Conservation (phyloP, 2,329 filamentous ascomycete genomes). For the Aspergillus japonicus region DNA sequence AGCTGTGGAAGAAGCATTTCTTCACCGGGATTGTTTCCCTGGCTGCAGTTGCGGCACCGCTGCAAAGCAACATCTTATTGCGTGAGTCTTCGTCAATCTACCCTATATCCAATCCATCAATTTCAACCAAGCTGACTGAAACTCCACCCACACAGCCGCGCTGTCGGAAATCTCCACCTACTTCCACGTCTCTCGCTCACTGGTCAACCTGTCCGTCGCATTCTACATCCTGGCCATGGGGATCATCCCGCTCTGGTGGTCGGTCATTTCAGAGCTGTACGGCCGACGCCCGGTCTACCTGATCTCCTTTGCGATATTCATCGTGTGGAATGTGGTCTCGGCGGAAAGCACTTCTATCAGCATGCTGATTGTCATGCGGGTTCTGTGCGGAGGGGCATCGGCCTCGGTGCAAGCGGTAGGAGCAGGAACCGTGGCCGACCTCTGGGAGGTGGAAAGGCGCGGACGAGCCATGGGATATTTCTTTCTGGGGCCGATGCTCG, state of each 20-base stretch:
- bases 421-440: constrained; percentile 77
- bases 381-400: constrained; percentile 71
- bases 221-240: constrained; percentile 81
- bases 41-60: no score
- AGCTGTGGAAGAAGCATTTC: no score
- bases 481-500: constrained; percentile 74
- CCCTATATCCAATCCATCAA: no score
- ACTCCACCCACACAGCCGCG: constrained; percentile 53
- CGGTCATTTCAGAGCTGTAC: constrained; percentile 68
- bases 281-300: constrained; percentile 77
- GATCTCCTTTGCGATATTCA: constrained; percentile 68
- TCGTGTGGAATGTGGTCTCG: constrained; percentile 67
- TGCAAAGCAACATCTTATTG: no score
- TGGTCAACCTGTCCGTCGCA: constrained; percentile 73
- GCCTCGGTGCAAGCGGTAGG: constrained; percentile 81
- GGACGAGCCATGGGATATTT: constrained; percentile 80
- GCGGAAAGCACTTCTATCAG: constrained; percentile 67
- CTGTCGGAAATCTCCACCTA: constrained; percentile 63
- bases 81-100: no score
- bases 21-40: no score
- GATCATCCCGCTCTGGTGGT: constrained; percentile 86
- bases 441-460: constrained; percentile 71
- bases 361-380: constrained; percentile 75
- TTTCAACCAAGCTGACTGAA: no score
- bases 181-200: constrained; percentile 61